Base-by-base conservation (phyloP, 1,139 yeast genomes). In the Candida neerlandica region DNA sequence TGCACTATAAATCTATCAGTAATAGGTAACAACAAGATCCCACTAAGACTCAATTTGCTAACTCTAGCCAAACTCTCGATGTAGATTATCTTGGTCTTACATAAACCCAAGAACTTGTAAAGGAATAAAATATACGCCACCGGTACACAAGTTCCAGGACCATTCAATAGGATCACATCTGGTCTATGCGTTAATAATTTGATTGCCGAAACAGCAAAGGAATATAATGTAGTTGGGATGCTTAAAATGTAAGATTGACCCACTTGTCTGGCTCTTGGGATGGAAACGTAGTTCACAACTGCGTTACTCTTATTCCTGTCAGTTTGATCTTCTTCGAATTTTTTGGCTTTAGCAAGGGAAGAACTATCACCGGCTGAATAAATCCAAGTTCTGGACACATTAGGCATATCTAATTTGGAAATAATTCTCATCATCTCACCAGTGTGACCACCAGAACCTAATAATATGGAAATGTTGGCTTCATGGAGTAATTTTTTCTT, bases 131-230 rank as follows among this genome's bases (percentile, higher is more conserved):
- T 77, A 50, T 85, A 80, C 51, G 94, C 88, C 26, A 89, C 66
- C 1, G 96, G 86, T 2, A 92, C 90, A 49, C 92, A 77, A 0
- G 97, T 90, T 0, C 97, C 99, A 0, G 99, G 99, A 0, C 99
- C 99, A 64, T 94, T 95, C 53, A 89, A 67, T 19, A 94, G 65
- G 14, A 94, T 70, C 5, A 84, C 65, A 35, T 77, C 75, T 0
- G 89, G 88, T 16, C 67, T 50, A 34, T 62, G 57, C 4, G 60
- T 58, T 41, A 66, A 49, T 37, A 73, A 52, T 21, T 58, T 49
- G 0, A 45, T 45, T 5, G 67, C 55, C 0, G 80, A 67, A 10
- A 70, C 64, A 1, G 53, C 41, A 37, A 66, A 75, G 16, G 78
- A 84, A 46, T 57, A 55, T 45, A 75, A 26, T 39, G 91, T 84